Base-by-base conservation (phyloP, 2,329 filamentous ascomycete species). In the Fusarium sororula region DNA sequence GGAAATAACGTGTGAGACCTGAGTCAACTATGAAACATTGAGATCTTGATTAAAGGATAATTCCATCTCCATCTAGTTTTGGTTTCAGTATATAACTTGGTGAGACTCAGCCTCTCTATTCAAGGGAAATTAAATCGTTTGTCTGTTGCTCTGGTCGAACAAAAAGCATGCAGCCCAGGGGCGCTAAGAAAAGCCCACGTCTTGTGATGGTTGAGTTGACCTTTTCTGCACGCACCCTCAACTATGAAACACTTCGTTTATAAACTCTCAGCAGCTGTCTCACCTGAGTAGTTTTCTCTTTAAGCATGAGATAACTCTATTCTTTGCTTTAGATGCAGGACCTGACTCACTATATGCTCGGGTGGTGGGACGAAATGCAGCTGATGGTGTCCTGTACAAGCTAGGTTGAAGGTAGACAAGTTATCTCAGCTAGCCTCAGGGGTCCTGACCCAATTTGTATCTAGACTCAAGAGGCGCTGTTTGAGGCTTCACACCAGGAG, bases 341-440 rank as follows among this genome's bases (percentile, higher is more conserved):
- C 66, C 66, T 69, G 65, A 74, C 45, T 60, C 71, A 65, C 54
- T 37, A 22, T 37, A 22, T 38, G 53, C 50, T n/a, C 39, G 30
- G 47, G 51, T 30, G 32, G 50, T 38, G 42, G 50, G 51, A 57
- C 62, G 66, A 70, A 41, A 55, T 55, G 63, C 59, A 68, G 63
- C 67, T 69, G 45, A 54, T 47, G 68, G 66, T 78, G 73, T 63
- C 70, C 65, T 69, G 68, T 30, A 28, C 53, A 70, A 69, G 67
- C 73, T 70, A 75, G 14, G 32, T 35, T 1, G 32, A 35, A 35
- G 32, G 32, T 35, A 35, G 26, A 18, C 53, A 70, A 68, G 63
- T 72, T 66, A 75, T 78, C 42, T 14, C 51, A 62, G 41, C 71
- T 79, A 79, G 75, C 65, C 70, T 62, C 75, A 79, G 77, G 77